Conservation (phyloP, 2,329 filamentous ascomycete species). For the Cercospora beticola region DNA sequence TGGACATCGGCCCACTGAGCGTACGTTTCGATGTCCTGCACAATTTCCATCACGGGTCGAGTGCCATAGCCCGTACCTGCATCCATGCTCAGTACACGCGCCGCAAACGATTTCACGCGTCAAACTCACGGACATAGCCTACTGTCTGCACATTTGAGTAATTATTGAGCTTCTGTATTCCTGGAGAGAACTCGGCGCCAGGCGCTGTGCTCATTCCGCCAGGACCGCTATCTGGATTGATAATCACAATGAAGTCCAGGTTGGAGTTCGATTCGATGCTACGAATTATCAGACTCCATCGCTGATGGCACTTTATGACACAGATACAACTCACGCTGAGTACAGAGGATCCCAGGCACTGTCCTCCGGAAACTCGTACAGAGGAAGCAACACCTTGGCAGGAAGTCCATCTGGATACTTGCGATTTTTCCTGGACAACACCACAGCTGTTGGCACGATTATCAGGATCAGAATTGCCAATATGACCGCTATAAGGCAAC, state of each 20-base stretch:
- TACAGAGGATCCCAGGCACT: conserved; percentile 24
- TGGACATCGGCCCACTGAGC: conserved; percentile 25
- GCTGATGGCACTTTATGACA: background rate
- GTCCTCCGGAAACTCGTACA: conserved; percentile 25
- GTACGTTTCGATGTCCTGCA: conserved; percentile 29
- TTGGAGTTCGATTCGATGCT: conserved; percentile 16
- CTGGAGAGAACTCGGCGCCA: conserved; percentile 24
- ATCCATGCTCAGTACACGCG: background rate
- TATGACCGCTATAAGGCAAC: background rate
- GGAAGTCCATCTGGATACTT: conserved; percentile 13
- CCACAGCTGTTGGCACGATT: conserved; percentile 21
- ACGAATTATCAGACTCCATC: conserved; percentile 12
- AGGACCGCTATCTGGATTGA: conserved; percentile 31
- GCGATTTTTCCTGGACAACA: conserved; percentile 11
- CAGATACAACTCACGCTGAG: conserved; percentile 19
- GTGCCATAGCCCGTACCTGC: conserved; percentile 25
- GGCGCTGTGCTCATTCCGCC: conserved; percentile 15
- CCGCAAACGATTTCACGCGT: conserved; percentile 4
- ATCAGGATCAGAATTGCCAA: conserved; percentile 17
- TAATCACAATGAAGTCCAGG: conserved; percentile 26
- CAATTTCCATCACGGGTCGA: conserved; percentile 19
- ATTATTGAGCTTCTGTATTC: conserved; percentile 29
- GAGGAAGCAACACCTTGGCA: conserved; percentile 20
- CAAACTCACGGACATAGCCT: conserved; percentile 28
- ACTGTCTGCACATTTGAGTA: conserved; percentile 31